phyloP scores from a whole-genome alignment of 2,329 filamentous ascomycete species.

The Huntiella decipiens region DNA sequence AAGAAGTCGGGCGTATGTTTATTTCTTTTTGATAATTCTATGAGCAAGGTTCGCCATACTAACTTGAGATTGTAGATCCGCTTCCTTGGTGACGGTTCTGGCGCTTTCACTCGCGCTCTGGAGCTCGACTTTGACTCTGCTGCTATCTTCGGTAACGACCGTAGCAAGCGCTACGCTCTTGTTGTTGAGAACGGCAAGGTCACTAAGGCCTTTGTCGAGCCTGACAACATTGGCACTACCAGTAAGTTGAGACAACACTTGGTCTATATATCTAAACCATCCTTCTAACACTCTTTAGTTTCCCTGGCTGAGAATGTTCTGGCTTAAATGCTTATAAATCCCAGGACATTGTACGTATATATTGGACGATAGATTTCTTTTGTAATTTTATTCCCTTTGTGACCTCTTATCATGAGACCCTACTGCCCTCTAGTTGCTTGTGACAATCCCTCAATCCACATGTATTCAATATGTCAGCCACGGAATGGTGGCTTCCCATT shows the following conservation, averaged over 20 bases:
- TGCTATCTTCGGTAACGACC: slow-evolving; percentile 60
- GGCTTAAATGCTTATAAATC: slow-evolving; percentile 14
- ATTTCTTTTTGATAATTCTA: not conserved
- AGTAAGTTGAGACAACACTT: slow-evolving; percentile 31
- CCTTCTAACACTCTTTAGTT: slow-evolving; percentile 18
- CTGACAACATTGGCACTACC: slow-evolving; percentile 67
- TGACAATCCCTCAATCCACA: not conserved
- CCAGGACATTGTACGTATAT: no score
- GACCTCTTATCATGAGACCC: not conserved
- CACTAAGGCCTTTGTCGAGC: slow-evolving; percentile 62
- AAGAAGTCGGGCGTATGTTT: slow-evolving; percentile 56
- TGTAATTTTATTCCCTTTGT: slow-evolving; percentile 1
- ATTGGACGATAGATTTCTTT: no score
- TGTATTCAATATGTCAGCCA: no score
- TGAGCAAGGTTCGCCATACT: no score
- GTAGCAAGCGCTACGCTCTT: slow-evolving; percentile 77
- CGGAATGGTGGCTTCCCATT: no score
- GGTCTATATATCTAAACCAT: no score
- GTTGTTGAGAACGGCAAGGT: slow-evolving; percentile 73
- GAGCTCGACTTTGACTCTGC: slow-evolving; percentile 67
- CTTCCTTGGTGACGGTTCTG: slow-evolving; percentile 68
- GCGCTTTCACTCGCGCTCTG: slow-evolving; percentile 62
- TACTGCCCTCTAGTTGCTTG: not conserved
- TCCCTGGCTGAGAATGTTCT: slow-evolving; percentile 33
- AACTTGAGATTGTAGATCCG: slow-evolving; percentile 43